Evolutionary conservation across 306 rosid genomes (phyloP).

Genomic region (Medicago lupulina): DNA sequence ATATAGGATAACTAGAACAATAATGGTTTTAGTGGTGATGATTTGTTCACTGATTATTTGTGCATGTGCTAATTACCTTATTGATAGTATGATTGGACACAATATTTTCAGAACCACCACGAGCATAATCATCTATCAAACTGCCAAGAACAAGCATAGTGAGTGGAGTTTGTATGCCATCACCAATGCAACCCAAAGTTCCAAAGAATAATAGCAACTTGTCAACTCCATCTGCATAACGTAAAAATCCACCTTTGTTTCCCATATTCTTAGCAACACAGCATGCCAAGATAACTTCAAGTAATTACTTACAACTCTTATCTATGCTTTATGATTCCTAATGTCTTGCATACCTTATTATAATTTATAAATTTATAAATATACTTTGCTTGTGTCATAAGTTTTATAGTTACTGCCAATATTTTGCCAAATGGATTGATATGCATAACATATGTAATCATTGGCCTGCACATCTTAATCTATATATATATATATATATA

Average conservation of each 20-base stretch:
- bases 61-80: constrained; percentile 47
- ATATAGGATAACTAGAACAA: neutral
- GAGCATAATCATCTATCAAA: constrained; percentile 68
- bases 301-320: neutral
- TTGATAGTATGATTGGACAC: constrained; percentile 50
- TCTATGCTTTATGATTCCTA: constrained; percentile 2
- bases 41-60: neutral
- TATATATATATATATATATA: neutral
- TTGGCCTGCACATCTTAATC: constrained; percentile 45
- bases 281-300: constrained; percentile 19
- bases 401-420: neutral
- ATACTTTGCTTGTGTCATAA: neutral
- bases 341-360: neutral
- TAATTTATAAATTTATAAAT: neutral
- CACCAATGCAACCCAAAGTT: constrained; percentile 78
- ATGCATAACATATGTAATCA: neutral
- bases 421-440: constrained; percentile 17
- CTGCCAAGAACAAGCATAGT: constrained; percentile 76
- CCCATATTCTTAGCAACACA: constrained; percentile 44
- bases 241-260: constrained; percentile 53
- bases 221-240: constrained; percentile 71
- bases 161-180: constrained; percentile 72
- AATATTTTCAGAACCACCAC: constrained; percentile 38
- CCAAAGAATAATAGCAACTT: constrained; percentile 68
- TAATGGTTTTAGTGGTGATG: neutral